Percentiles rank a stretch among this genome's conserved stretches.
Evolutionary conservation across 441 rosid species (phyloP).

Genomic region (Theobroma grandiflorum): DNA sequence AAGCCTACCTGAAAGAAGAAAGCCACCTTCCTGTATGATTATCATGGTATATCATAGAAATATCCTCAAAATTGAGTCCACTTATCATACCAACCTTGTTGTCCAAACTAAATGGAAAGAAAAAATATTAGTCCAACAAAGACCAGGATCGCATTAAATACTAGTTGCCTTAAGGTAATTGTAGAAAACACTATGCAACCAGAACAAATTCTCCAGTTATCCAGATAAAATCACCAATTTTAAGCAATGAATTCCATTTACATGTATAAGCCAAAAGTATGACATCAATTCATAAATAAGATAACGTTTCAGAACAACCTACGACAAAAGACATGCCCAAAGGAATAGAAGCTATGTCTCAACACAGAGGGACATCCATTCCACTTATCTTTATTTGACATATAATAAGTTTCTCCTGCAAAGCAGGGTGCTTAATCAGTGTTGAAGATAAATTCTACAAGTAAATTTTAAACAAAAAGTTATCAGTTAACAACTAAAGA

Average conservation of each 20-base stretch:
- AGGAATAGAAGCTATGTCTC: background rate
- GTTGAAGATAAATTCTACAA: background rate
- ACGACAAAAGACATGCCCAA: background rate
- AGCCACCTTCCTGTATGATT: slow-evolving; percentile 78
- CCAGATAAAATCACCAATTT: background rate
- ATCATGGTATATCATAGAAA: slow-evolving; percentile 54
- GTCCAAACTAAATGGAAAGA: slow-evolving; percentile 57
- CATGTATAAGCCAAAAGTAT: background rate
- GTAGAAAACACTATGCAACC: background rate
- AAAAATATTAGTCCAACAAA: background rate
- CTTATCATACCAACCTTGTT: slow-evolving; percentile 56
- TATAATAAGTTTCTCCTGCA: background rate
- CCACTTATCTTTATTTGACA: background rate
- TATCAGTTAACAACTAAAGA: background rate
- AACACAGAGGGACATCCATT: background rate
- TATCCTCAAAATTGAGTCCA: slow-evolving; percentile 60
- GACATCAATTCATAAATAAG: background rate
- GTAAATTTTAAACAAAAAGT: background rate
- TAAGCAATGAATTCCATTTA: background rate
- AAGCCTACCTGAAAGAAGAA: slow-evolving; percentile 66
- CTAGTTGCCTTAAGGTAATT: background rate
- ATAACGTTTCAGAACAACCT: background rate
- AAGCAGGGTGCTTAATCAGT: background rate
- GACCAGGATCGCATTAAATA: background rate
- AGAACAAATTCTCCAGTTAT: background rate